Evolutionary conservation across 352 stramenopile genomes (phyloP), one percentile per base, ranked within the genome.

Genomic region (Phytopythium sindhum): DNA sequence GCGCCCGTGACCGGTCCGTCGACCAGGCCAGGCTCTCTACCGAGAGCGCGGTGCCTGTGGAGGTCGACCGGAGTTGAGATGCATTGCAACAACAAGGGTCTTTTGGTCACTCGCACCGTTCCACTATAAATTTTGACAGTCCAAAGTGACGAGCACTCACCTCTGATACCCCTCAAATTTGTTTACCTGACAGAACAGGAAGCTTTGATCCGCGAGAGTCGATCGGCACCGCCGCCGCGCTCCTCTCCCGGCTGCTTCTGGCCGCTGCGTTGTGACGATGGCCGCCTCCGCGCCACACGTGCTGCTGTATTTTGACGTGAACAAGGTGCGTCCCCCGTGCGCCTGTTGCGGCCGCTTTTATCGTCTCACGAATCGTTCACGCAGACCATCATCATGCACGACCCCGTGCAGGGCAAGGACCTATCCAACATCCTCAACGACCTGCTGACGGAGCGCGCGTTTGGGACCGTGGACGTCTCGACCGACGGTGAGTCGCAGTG

Each of bases 321-420:
- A 93, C 65, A 93, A 93, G 76, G 84, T 89, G 14, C 55, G 24
- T 29, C 5, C 11, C 10, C 7, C 33, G 33, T 11, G 33, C 7
- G 10, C 33, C 33, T 11, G 1, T 39, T 14, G 10, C 10, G 33
- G 10, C 33, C 10, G 7, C 33, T 39, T 6, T 39, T 4, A 11
- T 8, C 29, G 15, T 39, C 19, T 23, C 39, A 4, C 12, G 3
- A 4, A 50, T n/a, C 19, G 35, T 63, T 12, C 23, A 11, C 66
- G 9, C 51, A 93, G 85, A 93, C 85, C 2, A 57, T 91, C 48
- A 93, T 93, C 57, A 91, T 93, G 85, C 81, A 91, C 63, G 85
- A 93, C 63, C 85, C 82, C 0, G 74, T 90, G 61, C 85, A 93
- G 64, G 81, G 80, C 64, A 93, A 93, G 69, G 78, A 77, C 9